These are phyloP conservation scores for Paramyrothecium sp. DNA, from an alignment of 2,329 filamentous ascomycete genomes.

Conservation along the genomic window DNA sequence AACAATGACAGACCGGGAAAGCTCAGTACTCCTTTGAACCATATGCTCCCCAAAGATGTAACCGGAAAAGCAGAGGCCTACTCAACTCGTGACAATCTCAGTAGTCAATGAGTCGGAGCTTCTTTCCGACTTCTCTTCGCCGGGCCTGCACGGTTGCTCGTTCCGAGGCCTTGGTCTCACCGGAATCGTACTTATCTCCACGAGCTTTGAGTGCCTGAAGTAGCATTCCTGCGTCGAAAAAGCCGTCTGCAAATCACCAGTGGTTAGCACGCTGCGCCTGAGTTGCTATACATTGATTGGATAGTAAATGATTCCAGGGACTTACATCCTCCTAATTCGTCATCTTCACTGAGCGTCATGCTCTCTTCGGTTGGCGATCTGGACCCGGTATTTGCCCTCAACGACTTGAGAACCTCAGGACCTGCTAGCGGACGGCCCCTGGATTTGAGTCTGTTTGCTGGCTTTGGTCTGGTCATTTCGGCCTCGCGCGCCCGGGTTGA, in stretches of 20 bases:
- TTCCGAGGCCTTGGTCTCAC: slow-evolving; percentile 54
- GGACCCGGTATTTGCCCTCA: slow-evolving; percentile 43
- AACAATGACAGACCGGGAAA: no score
- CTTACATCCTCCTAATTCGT: slow-evolving; percentile 92
- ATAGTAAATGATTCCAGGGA: slow-evolving; percentile 19
- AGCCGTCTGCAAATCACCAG: slow-evolving; percentile 67
- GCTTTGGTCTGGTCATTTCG: slow-evolving; percentile 38
- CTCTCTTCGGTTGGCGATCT: slow-evolving; percentile 68
- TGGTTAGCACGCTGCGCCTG: neutral
- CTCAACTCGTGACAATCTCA: slow-evolving; percentile 29
- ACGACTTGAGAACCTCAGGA: slow-evolving; percentile 42
- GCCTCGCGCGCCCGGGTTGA: slow-evolving; percentile 54
- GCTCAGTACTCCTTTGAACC: neutral
- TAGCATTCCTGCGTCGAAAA: slow-evolving; percentile 96
- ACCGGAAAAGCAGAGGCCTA: no score
- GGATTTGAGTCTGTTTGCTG: slow-evolving; percentile 58
- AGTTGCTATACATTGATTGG: no score
- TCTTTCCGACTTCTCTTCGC: slow-evolving; percentile 71
- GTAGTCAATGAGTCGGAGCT: slow-evolving; percentile 68
- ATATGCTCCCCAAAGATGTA: neutral
- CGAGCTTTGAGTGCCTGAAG: slow-evolving; percentile 81
- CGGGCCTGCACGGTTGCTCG: slow-evolving; percentile 57
- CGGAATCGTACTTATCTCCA: slow-evolving; percentile 49
- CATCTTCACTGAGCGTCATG: slow-evolving; percentile 73
- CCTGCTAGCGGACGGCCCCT: slow-evolving; percentile 71